Evolutionary conservation across 805 yeast genomes (phyloP).

Genomic region (Myxozyma melibiosi): DNA sequence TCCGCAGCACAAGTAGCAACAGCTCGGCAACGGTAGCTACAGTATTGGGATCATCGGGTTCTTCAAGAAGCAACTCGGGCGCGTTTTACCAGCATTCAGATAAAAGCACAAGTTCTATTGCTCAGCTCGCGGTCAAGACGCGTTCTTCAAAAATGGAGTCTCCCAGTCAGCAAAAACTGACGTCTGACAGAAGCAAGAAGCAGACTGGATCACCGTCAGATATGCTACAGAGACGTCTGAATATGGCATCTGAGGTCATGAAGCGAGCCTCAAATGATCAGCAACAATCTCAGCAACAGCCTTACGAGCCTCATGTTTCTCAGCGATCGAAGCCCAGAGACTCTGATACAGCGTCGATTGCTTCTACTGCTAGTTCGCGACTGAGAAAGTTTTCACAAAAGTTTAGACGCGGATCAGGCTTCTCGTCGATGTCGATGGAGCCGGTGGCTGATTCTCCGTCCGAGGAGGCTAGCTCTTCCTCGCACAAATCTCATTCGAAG

Average conservation of each 20-base stretch:
- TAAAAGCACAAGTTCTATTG: background rate
- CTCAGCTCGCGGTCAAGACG: background rate
- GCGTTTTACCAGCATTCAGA: slow-evolving; percentile 3
- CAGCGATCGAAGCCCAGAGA: background rate
- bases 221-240: slow-evolving; percentile 20
- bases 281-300: background rate
- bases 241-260: slow-evolving; percentile 19
- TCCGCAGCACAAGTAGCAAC: background rate
- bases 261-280: slow-evolving; percentile 17
- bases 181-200: background rate
- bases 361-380: slow-evolving; percentile 13
- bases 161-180: background rate
- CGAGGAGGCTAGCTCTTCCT: background rate
- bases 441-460: background rate
- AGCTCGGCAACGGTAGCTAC: background rate
- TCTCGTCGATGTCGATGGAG: background rate
- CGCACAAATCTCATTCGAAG: background rate
- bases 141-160: slow-evolving; percentile 4
- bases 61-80: background rate
- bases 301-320: background rate
- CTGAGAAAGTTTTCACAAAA: slow-evolving; percentile 20
- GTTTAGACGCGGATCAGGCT: slow-evolving; percentile 9
- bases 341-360: slow-evolving; percentile 14
- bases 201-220: background rate
- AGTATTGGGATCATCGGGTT: background rate